phyloP scores from a whole-genome alignment of 148 eudicot species.

The Amaranthus cruentus region DNA sequence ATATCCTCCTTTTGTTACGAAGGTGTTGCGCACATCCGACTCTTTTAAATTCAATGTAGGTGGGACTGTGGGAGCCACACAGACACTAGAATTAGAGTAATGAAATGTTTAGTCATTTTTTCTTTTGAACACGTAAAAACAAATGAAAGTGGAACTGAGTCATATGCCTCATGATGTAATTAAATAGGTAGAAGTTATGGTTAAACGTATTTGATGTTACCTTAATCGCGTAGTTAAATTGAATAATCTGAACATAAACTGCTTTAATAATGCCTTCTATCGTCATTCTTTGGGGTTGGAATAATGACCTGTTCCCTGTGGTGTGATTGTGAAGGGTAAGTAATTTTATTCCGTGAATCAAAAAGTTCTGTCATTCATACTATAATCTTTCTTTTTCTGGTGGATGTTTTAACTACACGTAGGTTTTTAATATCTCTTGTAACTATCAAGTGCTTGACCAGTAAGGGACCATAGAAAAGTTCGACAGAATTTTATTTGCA shows the following conservation, averaged over 20 bases:
- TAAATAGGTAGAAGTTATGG: neutral
- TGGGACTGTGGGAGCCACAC: too few relatives aligned
- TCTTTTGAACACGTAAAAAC: slow-evolving; percentile 1
- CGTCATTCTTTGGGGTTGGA: neutral
- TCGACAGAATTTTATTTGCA: neutral
- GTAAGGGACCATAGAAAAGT: neutral
- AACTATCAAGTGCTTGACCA: neutral
- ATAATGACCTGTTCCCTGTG: neutral
- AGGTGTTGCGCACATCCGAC: too few relatives aligned
- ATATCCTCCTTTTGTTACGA: too few relatives aligned
- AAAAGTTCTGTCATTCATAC: neutral
- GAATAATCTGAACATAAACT: neutral
- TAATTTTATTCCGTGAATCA: neutral
- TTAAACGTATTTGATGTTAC: neutral
- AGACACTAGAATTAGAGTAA: too few relatives aligned
- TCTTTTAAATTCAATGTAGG: too few relatives aligned
- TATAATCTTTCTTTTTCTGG: neutral
- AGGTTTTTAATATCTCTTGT: neutral
- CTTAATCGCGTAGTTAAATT: neutral
- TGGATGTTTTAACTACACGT: slow-evolving; percentile 1
- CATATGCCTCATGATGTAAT: slow-evolving; percentile 3
- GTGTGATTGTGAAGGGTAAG: too few relatives aligned
- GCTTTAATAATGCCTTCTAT: neutral
- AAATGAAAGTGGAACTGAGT: neutral
- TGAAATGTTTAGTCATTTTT: neutral